Conservation (phyloP, 768 basidiomycete species). For the Chalciporus sphaerocephalus region DNA sequence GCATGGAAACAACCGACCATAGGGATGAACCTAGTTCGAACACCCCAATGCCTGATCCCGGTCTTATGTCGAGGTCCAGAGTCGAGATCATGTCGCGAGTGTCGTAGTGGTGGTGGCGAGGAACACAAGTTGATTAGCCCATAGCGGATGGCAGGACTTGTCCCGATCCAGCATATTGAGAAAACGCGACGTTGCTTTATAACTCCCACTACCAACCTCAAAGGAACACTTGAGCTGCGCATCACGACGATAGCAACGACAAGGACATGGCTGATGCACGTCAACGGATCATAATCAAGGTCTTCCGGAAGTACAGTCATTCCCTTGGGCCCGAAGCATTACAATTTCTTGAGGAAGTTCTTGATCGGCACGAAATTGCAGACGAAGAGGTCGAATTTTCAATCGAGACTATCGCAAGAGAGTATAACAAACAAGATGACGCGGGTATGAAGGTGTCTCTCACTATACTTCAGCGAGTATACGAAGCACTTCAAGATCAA, state of each 20-base stretch:
- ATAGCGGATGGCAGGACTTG: background rate
- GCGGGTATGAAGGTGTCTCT: conserved; percentile 80
- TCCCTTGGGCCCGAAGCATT: conserved; percentile 79
- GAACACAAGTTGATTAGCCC: background rate
- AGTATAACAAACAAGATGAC: conserved; percentile 89
- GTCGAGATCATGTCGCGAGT: conserved; percentile 55
- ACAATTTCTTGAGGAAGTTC: conserved; percentile 64
- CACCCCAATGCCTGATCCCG: conserved; percentile 70
- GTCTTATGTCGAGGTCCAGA: conserved; percentile 71
- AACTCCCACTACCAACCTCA: background rate
- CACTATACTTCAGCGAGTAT: conserved; percentile 63
- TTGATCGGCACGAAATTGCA: conserved; percentile 65
- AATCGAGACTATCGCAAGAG: conserved; percentile 75
- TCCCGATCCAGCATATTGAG: conserved; percentile 10
- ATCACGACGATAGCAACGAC: background rate
- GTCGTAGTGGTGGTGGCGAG: background rate
- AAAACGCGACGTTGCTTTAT: background rate
- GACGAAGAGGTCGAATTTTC: conserved; percentile 69
- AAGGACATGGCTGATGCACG: conserved; percentile 34
- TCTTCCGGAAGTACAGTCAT: conserved; percentile 85
- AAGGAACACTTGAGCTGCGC: too few species aligned
- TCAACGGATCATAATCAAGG: conserved; percentile 47
- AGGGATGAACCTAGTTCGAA: conserved; percentile 79
- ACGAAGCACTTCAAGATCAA: conserved; percentile 68
- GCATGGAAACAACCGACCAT: conserved; percentile 69